A percentile compares a stretch with the other conserved stretches of the same genome.
phyloP scores from a whole-genome alignment of 2,329 filamentous ascomycete species.

The Talaromyces sp. region DNA sequence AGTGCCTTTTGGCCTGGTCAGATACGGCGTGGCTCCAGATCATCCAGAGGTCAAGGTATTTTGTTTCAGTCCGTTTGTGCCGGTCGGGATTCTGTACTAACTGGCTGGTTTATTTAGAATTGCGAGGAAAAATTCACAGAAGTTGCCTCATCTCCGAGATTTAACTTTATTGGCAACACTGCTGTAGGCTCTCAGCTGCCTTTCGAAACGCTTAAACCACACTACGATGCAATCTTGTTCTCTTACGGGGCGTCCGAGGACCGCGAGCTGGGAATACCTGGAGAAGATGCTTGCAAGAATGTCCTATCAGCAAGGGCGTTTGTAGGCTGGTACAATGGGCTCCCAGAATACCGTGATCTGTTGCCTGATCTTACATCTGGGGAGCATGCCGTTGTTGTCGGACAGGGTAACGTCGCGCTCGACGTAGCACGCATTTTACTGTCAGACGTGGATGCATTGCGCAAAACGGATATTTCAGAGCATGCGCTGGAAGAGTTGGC shows the following conservation, averaged over 20 bases:
- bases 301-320: slow-evolving; percentile 89
- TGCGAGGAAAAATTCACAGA: slow-evolving; percentile 92
- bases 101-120: slow-evolving; percentile 54
- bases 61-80: background rate
- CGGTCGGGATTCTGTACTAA: background rate
- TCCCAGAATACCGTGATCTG: slow-evolving; percentile 72
- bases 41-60: slow-evolving; percentile 93
- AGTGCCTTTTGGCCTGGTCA: slow-evolving; percentile 84
- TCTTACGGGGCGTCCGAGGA: slow-evolving; percentile 89
- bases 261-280: slow-evolving; percentile 69
- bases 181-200: slow-evolving; percentile 68
- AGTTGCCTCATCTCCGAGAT: slow-evolving; percentile 73
- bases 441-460: slow-evolving; percentile 65
- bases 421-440: slow-evolving; percentile 88
- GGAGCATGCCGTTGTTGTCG: slow-evolving; percentile 81
- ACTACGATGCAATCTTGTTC: slow-evolving; percentile 91
- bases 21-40: slow-evolving; percentile 95
- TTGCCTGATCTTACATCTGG: slow-evolving; percentile 68
- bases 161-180: slow-evolving; percentile 88
- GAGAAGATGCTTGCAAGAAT: slow-evolving; percentile 61
- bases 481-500: slow-evolving; percentile 70
- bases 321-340: slow-evolving; percentile 97
- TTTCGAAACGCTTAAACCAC: slow-evolving; percentile 62
- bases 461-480: slow-evolving; percentile 83
- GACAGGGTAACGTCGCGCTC: slow-evolving; percentile 92